Conservation (phyloP, 441 rosid genomes). For the Flueggea neowawraea region DNA sequence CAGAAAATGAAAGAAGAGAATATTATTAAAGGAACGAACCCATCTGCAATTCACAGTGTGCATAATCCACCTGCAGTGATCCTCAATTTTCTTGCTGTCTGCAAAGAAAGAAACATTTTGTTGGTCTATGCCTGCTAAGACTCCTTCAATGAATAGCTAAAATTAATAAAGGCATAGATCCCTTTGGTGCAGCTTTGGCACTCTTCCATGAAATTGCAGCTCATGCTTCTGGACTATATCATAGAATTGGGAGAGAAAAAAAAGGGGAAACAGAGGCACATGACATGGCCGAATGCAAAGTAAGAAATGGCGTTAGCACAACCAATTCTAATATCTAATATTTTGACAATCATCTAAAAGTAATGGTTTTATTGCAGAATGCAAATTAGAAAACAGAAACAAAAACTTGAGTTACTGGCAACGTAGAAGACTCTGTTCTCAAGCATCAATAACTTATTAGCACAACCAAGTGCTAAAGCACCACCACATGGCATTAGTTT, state of each 20-base stretch:
- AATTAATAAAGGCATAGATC: constrained; percentile 16
- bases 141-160: neutral
- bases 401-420: too few species aligned
- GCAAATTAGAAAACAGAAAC: too few species aligned
- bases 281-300: too few species aligned
- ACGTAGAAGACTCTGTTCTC: too few species aligned
- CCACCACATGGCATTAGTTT: too few species aligned
- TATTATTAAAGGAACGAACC: constrained; percentile 66
- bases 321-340: too few species aligned
- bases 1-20: constrained; percentile 3
- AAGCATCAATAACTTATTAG: too few species aligned
- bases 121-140: neutral
- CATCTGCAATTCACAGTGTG: constrained; percentile 78
- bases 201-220: constrained; percentile 92
- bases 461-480: too few species aligned
- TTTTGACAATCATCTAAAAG: too few species aligned
- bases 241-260: constrained; percentile 3
- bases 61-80: constrained; percentile 68
- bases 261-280: neutral
- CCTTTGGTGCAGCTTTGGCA: constrained; percentile 88
- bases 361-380: too few species aligned
- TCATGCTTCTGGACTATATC: constrained; percentile 87
- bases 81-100: constrained; percentile 91
- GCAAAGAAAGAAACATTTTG: constrained; percentile 13
- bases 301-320: too few species aligned